These are phyloP conservation scores for Phytophthora niederhauseri DNA, from an alignment of 352 stramenopile species.

Conservation along the genomic window DNA sequence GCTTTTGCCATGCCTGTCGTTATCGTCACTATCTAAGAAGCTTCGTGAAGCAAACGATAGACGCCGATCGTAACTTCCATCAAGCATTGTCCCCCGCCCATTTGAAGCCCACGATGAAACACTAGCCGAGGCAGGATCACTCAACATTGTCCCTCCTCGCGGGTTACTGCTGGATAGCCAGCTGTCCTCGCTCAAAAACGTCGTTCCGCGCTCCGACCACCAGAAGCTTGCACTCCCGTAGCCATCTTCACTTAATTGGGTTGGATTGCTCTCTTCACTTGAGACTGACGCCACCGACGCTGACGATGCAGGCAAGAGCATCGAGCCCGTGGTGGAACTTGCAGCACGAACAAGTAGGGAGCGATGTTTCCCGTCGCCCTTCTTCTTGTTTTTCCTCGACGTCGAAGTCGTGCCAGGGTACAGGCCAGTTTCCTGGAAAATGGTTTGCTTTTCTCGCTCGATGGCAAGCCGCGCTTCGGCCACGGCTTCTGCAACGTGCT, in stretches of 20 bases:
- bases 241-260: constrained; percentile 47
- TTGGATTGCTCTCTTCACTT: constrained; percentile 42
- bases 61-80: constrained; percentile 37
- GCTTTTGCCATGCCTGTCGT: constrained; percentile 21
- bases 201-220: constrained; percentile 50
- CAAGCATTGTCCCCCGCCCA: constrained; percentile 31
- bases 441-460: constrained; percentile 68
- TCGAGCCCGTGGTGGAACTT: constrained; percentile 32
- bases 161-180: constrained; percentile 44
- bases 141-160: constrained; percentile 41
- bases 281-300: constrained; percentile 35
- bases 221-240: constrained; percentile 47
- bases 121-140: constrained; percentile 32
- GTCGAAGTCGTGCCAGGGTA: constrained; percentile 48
- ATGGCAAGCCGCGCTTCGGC: constrained; percentile 65
- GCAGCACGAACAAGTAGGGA: constrained; percentile 36
- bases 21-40: constrained; percentile 38
- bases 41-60: constrained; percentile 41
- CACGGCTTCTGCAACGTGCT: constrained; percentile 72
- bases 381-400: constrained; percentile 35
- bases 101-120: constrained; percentile 43
- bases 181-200: constrained; percentile 48
- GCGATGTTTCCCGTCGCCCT: constrained; percentile 22
- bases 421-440: constrained; percentile 71
- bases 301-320: constrained; percentile 33